Conservation (phyloP, 768 basidiomycete genomes). For the Termitomyces sp. region DNA sequence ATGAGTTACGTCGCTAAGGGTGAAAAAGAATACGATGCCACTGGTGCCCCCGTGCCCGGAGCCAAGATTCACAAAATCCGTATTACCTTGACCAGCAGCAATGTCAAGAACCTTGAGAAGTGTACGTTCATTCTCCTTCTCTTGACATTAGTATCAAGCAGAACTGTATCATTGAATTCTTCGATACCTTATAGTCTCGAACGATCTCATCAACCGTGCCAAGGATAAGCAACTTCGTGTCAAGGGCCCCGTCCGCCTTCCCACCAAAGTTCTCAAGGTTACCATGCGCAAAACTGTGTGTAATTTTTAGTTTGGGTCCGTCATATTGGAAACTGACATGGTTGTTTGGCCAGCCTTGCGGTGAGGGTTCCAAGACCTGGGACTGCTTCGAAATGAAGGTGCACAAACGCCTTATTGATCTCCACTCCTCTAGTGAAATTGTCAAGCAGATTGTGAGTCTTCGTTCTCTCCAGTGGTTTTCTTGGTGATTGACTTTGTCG, state of each 20-base stretch:
- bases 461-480: not conserved
- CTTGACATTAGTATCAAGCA: not conserved
- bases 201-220: conserved; percentile 95
- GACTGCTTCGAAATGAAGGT: conserved; percentile 99
- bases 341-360: conserved; percentile 70
- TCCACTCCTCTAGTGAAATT: conserved; percentile 97
- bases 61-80: conserved; percentile 99
- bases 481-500: not conserved
- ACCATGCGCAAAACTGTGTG: conserved; percentile 97
- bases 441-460: conserved; percentile 97
- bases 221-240: conserved; percentile 99
- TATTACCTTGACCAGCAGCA: conserved; percentile 97
- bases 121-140: conserved; percentile 43
- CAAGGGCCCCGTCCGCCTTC: conserved; percentile 97
- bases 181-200: conserved; percentile 61
- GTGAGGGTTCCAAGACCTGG: conserved; percentile 99
- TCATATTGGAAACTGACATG: not conserved
- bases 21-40: conserved; percentile 96
- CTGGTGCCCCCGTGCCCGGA: conserved; percentile 75
- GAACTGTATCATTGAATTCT: not conserved
- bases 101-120: conserved; percentile 98
- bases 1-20: conserved; percentile 99
- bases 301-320: conserved; percentile 8
- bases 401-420: conserved; percentile 99
- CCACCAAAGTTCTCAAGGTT: conserved; percentile 98